These are phyloP conservation scores for Actinomortierella ambigua DNA, from an alignment of 371 early-diverging fungal genomes.

Conservation along the genomic window DNA sequence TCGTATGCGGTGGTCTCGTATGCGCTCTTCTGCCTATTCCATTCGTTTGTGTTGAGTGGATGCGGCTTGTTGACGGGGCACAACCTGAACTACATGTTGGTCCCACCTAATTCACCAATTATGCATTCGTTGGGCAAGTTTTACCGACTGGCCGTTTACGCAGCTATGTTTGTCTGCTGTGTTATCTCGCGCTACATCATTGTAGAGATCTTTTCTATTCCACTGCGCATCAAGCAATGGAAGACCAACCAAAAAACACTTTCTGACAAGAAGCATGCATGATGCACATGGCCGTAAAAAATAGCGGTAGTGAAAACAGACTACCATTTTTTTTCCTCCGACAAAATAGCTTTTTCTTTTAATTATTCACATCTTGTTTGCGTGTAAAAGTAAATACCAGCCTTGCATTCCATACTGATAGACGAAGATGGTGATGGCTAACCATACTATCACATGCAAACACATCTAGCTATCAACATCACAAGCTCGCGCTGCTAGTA, in stretches of 20 bases:
- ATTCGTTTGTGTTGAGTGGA: conserved; percentile 50
- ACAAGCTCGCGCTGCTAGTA: no score
- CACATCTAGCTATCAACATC: no score
- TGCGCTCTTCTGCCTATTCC: conserved; percentile 59
- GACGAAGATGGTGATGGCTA: no score
- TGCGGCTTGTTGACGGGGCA: conserved; percentile 53
- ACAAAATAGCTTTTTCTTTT: no score
- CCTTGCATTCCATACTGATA: no score
- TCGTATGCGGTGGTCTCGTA: conserved; percentile 61
- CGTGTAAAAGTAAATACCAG: no score
- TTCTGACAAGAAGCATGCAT: no score
- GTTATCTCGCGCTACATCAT: conserved; percentile 32
- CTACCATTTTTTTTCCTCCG: no score
- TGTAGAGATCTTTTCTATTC: conserved; percentile 32
- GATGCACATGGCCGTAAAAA: no score
- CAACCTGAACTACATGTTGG: conserved; percentile 68
- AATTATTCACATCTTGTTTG: no score
- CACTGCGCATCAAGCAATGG: conserved; percentile 36
- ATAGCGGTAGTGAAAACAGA: no score
- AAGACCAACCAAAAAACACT: not conserved
- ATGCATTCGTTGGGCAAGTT: conserved; percentile 41
- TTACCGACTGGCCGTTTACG: conserved; percentile 28
- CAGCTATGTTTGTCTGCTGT: conserved; percentile 16
- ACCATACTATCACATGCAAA: no score
- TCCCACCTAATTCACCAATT: conserved; percentile 52